Conservation (phyloP, 225 moss, liverwort and hornwort species). For the Polytrichum formosum region DNA sequence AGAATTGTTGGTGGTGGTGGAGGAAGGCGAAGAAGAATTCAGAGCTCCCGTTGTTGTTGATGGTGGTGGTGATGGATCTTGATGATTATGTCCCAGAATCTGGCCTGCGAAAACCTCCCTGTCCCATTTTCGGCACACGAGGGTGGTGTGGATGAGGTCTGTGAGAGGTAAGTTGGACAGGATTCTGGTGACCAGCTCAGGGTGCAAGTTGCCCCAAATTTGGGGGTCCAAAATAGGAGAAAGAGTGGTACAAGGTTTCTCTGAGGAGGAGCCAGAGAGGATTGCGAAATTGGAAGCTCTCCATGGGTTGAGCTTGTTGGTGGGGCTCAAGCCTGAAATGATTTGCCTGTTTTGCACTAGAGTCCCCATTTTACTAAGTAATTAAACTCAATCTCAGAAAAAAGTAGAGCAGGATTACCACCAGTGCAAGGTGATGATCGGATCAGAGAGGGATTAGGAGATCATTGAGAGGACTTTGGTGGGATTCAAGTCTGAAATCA, state of each 20-base stretch:
- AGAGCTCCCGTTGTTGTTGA: neutral
- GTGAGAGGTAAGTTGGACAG: conserved; percentile 46
- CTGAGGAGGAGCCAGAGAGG: neutral
- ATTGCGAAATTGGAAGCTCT: conserved; percentile 11
- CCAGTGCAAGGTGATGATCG: no score
- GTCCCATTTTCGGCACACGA: conserved; percentile 47
- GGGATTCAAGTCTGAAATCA: neutral
- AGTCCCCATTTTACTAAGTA: conserved; percentile 35
- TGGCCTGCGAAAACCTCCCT: conserved; percentile 40
- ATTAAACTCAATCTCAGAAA: neutral
- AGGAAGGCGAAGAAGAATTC: neutral
- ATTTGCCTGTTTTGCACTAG: conserved; percentile 45
- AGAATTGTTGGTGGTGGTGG: neutral
- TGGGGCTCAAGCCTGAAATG: conserved; percentile 19
- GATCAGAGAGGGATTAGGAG: no score
- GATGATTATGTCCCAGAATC: conserved; percentile 32
- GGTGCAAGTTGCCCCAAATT: conserved; percentile 58
- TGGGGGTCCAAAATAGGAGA: conserved; percentile 29
- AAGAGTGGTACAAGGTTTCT: conserved; percentile 13
- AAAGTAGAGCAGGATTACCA: neutral
- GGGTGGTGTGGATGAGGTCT: conserved; percentile 42
- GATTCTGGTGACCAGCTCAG: conserved; percentile 40
- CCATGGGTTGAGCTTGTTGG: conserved; percentile 29
- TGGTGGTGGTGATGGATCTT: neutral
- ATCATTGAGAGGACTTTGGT: no score